These are phyloP conservation scores for Hypoxylon sp. DNA, from an alignment of 2,329 filamentous ascomycete genomes.

Conservation along the genomic window DNA sequence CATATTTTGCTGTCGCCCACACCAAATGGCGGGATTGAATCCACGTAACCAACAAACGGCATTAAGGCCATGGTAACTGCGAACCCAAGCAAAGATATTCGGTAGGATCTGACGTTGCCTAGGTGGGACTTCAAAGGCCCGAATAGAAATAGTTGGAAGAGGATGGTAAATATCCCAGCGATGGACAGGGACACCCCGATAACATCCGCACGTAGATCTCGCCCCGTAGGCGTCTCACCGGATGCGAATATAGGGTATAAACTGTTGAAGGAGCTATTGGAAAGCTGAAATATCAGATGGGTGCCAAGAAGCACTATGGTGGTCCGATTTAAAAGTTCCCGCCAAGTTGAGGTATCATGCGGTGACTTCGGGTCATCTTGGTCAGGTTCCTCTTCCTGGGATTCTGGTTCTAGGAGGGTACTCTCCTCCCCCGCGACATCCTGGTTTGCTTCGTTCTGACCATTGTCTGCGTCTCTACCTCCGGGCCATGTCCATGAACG, in stretches of 20 bases:
- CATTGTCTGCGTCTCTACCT: constrained; percentile 40
- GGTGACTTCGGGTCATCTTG: constrained; percentile 58
- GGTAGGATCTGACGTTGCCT: constrained; percentile 89
- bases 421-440: constrained; percentile 43
- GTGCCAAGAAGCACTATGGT: constrained; percentile 85
- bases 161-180: constrained; percentile 84
- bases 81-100: constrained; percentile 81
- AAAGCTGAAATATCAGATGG: constrained; percentile 92
- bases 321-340: constrained; percentile 79
- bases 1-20: constrained; percentile 73
- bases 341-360: constrained; percentile 63
- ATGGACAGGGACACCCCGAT: constrained; percentile 90
- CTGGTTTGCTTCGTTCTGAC: constrained; percentile 44
- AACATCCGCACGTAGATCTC: constrained; percentile 78
- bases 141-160: constrained; percentile 91
- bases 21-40: constrained; percentile 67
- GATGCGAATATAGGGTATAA: constrained; percentile 94
- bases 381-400: constrained; percentile 56
- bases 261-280: constrained; percentile 95
- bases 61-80: constrained; percentile 86
- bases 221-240: constrained; percentile 79
- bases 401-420: constrained; percentile 42
- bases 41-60: constrained; percentile 87
- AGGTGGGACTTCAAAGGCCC: constrained; percentile 80
- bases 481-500: constrained; percentile 47